Base-by-base conservation (phyloP, 2,329 filamentous ascomycete genomes). In the Botrytis galanthina region DNA sequence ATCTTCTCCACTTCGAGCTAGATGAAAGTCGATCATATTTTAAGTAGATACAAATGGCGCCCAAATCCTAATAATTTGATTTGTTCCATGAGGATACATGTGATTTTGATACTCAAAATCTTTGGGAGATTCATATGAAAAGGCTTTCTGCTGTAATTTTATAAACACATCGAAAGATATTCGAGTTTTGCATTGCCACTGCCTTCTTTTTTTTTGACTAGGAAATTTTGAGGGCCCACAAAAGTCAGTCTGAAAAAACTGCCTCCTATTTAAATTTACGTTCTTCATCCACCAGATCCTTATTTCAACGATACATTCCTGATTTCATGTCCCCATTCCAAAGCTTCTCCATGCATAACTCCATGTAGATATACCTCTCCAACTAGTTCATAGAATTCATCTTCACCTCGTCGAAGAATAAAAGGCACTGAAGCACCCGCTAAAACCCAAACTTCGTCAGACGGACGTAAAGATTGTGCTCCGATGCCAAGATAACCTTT, bases 291-390 rank as follows among this genome's bases (percentile, higher is more conserved):
- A n/a, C n/a, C n/a, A n/a, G n/a, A 10, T 22, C 5, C 9, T 26
- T 68, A 68, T 20, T 68, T 57, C 29, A 68, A 32, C 2, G 32
- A 42, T 57, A 68, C 39, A 44, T n/a, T 32, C 18, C 37, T 68
- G 26, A 68, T 22, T 20, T 57, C 48, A 26, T 18, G 18, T 10
- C 35, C 37, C 35, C 68, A 59, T 46, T 71, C 57, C 12, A 75
- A 46, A 10, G 62, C 73, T 67, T 75, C 74, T 29, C 74, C 74
- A 59, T 76, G 71, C 75, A 75, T 75, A 12, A 72, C 69, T 20
- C 75, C 75, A 67, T 76, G 67, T 2, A 76, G 8, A 60, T 73
- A 76, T 35, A 48, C 72, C 57, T 76, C 74, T 61, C 75, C 75
- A 54, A 76, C 71, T 42, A 76, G 60, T 35, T 48, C 39, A 71